Conservation (phyloP, 148 eudicot genomes). For the Suaeda aralocaspica region DNA sequence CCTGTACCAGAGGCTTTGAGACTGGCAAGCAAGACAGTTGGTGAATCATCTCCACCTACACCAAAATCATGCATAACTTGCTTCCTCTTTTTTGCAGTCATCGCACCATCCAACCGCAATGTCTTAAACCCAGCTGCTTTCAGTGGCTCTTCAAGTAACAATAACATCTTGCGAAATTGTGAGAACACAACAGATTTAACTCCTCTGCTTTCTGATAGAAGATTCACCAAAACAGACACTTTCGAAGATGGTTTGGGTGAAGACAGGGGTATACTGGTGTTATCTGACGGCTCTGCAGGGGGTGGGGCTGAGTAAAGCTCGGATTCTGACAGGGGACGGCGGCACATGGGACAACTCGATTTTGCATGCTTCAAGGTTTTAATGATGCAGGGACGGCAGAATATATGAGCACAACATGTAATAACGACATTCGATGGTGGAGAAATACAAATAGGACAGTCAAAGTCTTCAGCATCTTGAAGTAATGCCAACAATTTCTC, state of each 20-base stretch:
- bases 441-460: conserved; percentile 91
- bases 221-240: conserved; percentile 59
- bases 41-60: conserved; percentile 42
- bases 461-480: conserved; percentile 88
- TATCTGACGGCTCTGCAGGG: conserved; percentile 42
- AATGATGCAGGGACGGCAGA: conserved; percentile 74
- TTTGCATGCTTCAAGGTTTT: conserved; percentile 63
- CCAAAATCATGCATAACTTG: conserved; percentile 60
- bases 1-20: conserved; percentile 79
- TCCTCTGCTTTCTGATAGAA: conserved; percentile 46
- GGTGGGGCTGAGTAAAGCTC: conserved; percentile 82
- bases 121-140: conserved; percentile 71
- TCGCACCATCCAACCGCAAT: conserved; percentile 77
- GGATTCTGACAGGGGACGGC: conserved; percentile 66
- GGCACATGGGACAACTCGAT: conserved; percentile 84
- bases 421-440: conserved; percentile 75
- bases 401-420: conserved; percentile 84
- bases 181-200: conserved; percentile 80
- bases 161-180: conserved; percentile 73
- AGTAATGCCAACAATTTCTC: conserved; percentile 65
- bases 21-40: conserved; percentile 80
- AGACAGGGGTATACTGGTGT: conserved; percentile 23
- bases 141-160: conserved; percentile 75
- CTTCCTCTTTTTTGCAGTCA: conserved; percentile 74
- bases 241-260: conserved; percentile 52